These are phyloP conservation scores for Marasmius oreades DNA, from an alignment of 1,284 basidiomycete species.

Conservation along the genomic window DNA sequence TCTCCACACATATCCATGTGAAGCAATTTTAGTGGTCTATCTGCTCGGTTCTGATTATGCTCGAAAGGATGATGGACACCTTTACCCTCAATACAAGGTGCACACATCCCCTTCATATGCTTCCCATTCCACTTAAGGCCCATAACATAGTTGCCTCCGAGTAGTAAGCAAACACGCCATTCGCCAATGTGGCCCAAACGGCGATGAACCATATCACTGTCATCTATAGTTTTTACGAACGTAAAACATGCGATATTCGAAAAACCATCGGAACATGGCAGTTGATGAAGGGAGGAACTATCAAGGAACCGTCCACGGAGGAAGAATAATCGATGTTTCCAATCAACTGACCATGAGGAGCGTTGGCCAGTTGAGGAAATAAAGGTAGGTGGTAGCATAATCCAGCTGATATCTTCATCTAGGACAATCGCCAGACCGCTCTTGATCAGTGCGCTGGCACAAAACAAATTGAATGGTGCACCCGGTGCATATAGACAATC, in stretches of 20 bases:
- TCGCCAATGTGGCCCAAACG: constrained; percentile 2
- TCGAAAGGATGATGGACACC: neutral
- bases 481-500: constrained; percentile 10
- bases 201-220: neutral
- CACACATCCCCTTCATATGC: too few relatives aligned
- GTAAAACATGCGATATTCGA: neutral
- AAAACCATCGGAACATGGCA: too few relatives aligned
- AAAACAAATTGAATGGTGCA: constrained; percentile 6
- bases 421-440: neutral
- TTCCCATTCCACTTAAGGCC: neutral
- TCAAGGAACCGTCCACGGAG: neutral
- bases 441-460: constrained; percentile 2
- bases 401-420: neutral
- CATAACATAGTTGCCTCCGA: neutral
- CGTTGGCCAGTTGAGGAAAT: neutral
- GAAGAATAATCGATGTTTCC: neutral
- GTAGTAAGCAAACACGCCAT: neutral
- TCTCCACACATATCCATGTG: constrained; percentile 23
- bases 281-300: too few relatives aligned
- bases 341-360: constrained; percentile 2
- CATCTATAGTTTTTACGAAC: neutral
- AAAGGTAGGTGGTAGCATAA: neutral
- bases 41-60: constrained; percentile 13
- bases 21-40: constrained; percentile 18
- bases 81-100: constrained; percentile 1